These are phyloP conservation scores for Populus euphratica DNA, from an alignment of 345 rosid genomes.

Conservation along the genomic window DNA sequence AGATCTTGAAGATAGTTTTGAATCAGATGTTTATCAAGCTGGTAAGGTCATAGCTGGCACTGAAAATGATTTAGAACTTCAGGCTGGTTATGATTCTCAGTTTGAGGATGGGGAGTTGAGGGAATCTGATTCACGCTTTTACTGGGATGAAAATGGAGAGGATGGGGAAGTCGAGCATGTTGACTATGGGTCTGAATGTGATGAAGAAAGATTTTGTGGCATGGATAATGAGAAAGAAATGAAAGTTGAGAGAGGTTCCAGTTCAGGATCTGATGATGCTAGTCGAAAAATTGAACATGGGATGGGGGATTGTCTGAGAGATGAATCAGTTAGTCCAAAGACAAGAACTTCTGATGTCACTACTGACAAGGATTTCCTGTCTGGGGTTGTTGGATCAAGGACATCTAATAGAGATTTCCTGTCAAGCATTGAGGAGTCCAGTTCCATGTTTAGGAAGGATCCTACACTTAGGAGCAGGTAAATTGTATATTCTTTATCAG, in stretches of 20 bases:
- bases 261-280: conserved; percentile 14
- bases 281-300: conserved; percentile 10
- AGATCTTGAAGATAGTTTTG: conserved; percentile 20
- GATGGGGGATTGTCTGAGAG: conserved; percentile 16
- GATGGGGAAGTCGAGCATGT: conserved; percentile 38
- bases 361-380: conserved; percentile 29
- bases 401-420: conserved; percentile 23
- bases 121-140: conserved; percentile 32
- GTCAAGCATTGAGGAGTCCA: conserved; percentile 25
- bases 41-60: conserved; percentile 8
- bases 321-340: conserved; percentile 16
- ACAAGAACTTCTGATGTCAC: conserved; percentile 18
- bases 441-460: conserved; percentile 3
- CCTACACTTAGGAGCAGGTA: conserved; percentile 36
- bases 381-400: conserved; percentile 24
- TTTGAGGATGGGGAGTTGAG: conserved; percentile 67
- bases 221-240: conserved; percentile 31
- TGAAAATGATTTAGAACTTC: conserved; percentile 23
- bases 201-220: conserved; percentile 35
- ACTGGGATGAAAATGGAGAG: conserved; percentile 41
- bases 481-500: conserved; percentile 5
- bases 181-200: conserved; percentile 57
- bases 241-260: conserved; percentile 24
- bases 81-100: conserved; percentile 55
- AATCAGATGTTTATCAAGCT: conserved; percentile 23